Evolutionary conservation across 2,329 filamentous ascomycete species (phyloP).

Genomic region (Scedosporium aurantiacum): DNA sequence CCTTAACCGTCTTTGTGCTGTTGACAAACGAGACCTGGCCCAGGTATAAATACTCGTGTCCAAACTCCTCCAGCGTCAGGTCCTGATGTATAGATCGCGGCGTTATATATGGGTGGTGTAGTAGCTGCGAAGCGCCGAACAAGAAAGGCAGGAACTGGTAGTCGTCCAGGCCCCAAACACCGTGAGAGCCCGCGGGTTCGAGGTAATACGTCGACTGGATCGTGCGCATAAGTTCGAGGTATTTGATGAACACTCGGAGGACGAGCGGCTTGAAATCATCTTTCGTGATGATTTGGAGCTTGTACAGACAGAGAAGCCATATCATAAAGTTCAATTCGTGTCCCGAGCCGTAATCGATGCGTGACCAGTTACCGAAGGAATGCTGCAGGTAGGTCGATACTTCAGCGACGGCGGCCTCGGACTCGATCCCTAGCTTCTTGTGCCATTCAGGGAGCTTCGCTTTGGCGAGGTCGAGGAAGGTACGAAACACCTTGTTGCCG

Average conservation of each 20-base stretch:
- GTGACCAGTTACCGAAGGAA: constrained; percentile 72
- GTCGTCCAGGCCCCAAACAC: constrained; percentile 95
- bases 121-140: constrained; percentile 82
- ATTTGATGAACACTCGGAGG: constrained; percentile 68
- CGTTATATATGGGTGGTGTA: constrained; percentile 72
- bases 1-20: constrained; percentile 89
- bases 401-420: constrained; percentile 51
- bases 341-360: constrained; percentile 94
- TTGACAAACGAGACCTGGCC: constrained; percentile 92
- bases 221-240: constrained; percentile 75
- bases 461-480: constrained; percentile 61
- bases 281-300: constrained; percentile 53
- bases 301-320: constrained; percentile 90
- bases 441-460: constrained; percentile 53
- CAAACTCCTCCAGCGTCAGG: constrained; percentile 77
- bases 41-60: constrained; percentile 75
- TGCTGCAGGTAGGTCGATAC: constrained; percentile 69
- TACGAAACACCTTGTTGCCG: constrained; percentile 83
- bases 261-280: constrained; percentile 64
- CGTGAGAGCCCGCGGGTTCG: constrained; percentile 91
- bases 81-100: constrained; percentile 77
- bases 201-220: constrained; percentile 92
- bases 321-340: constrained; percentile 96
- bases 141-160: constrained; percentile 96
- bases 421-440: constrained; percentile 40